These are phyloP conservation scores for Fraxinus xanthoxyloides DNA, from an alignment of 305 asterid species.

Conservation along the genomic window DNA sequence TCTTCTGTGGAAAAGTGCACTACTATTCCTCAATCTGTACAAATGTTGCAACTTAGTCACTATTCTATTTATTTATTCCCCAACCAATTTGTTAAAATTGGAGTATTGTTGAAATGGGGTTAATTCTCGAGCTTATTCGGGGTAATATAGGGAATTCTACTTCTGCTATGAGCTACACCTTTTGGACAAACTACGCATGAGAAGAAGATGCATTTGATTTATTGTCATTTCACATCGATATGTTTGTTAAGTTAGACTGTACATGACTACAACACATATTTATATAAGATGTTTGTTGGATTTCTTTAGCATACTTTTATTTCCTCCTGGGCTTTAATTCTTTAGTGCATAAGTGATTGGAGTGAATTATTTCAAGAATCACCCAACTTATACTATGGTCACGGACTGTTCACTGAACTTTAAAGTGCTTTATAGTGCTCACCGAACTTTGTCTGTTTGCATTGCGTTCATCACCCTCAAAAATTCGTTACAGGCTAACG, in stretches of 20 bases:
- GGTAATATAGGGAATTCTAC: no score
- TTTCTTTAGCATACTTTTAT: background rate
- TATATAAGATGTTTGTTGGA: background rate
- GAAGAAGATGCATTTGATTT: background rate
- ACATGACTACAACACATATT: background rate
- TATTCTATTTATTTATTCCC: background rate
- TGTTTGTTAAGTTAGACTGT: background rate
- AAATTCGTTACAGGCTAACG: no score
- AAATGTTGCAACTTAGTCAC: background rate
- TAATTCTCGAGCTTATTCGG: background rate
- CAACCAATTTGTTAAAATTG: background rate
- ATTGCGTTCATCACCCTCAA: no score
- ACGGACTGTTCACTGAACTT: no score
- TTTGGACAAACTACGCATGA: no score
- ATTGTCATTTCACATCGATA: background rate
- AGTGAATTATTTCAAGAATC: no score
- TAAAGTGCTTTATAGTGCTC: no score
- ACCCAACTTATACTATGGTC: no score
- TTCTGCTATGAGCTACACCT: background rate
- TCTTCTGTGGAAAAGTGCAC: background rate
- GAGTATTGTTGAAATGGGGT: background rate
- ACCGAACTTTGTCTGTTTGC: no score
- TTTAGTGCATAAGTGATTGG: background rate
- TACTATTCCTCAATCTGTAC: background rate
- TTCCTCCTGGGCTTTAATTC: background rate